Evolutionary conservation across 257 asterid species (phyloP).

Genomic region (Plantago elongata): DNA sequence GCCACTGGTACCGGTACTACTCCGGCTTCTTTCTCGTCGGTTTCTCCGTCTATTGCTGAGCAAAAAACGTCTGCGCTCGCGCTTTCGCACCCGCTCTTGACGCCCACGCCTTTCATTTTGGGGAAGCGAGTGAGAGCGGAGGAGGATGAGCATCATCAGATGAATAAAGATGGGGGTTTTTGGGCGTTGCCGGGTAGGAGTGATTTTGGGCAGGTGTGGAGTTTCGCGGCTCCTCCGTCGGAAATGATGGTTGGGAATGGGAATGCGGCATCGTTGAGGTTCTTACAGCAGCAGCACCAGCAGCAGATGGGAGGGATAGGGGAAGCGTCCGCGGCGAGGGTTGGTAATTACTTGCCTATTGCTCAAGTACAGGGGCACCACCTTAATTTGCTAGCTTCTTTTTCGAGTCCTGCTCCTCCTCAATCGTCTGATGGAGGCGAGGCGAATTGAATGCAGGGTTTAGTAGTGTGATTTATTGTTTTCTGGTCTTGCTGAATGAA

Average conservation of each 20-base stretch:
- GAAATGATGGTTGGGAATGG: constrained; percentile 47
- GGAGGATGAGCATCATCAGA: constrained; percentile 39
- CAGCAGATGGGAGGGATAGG: constrained; percentile 56
- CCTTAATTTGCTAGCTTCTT: constrained; percentile 85
- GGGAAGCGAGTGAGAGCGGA: constrained; percentile 84
- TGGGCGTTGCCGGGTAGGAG: constrained; percentile 87
- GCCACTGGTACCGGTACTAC: constrained; percentile 97
- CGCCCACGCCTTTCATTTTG: constrained; percentile 77
- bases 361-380: constrained; percentile 90
- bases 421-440: constrained; percentile 56
- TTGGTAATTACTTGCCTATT: constrained; percentile 87
- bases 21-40: constrained; percentile 82
- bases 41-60: constrained; percentile 46
- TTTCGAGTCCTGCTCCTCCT: constrained; percentile 67
- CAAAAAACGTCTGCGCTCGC: constrained; percentile 31
- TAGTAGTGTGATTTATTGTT: constrained; percentile 17
- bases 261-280: constrained; percentile 34
- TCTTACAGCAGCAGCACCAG: constrained; percentile 71
- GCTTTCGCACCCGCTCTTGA: constrained; percentile 43
- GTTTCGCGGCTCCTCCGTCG: constrained; percentile 68
- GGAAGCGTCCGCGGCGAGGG: constrained; percentile 95
- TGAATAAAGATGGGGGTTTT: no score
- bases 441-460: constrained; percentile 40
- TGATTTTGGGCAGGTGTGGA: constrained; percentile 91
- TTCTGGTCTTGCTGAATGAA: constrained; percentile 33